phyloP scores from a whole-genome alignment of 371 early-diverging fungal species.

The Rhizopus arrhizus region DNA sequence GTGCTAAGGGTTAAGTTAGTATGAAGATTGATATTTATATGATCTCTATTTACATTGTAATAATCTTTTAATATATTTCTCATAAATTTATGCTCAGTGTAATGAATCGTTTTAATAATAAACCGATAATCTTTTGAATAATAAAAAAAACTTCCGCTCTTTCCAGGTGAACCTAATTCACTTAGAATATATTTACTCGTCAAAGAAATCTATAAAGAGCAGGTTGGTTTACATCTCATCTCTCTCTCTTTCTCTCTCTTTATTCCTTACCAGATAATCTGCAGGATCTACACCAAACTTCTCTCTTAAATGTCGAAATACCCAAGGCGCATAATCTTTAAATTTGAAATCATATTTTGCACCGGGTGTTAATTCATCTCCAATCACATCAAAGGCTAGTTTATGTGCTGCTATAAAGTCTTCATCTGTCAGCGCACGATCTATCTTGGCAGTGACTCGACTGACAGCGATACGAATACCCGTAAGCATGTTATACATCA shows the following conservation, averaged over 20 bases:
- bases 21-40: not conserved
- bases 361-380: conserved; percentile 87
- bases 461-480: conserved; percentile 77
- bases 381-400: conserved; percentile 88
- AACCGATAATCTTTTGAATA: conserved; percentile 95
- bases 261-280: conserved; percentile 77
- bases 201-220: conserved; percentile 69
- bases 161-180: conserved; percentile 92
- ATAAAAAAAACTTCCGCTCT: conserved; percentile 95
- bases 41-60: conserved; percentile 59
- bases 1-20: conserved; percentile 58
- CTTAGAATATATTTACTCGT: conserved; percentile 95
- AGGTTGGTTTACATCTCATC: not conserved
- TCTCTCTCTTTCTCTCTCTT: not conserved
- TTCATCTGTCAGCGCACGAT: conserved; percentile 62
- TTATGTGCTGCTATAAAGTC: conserved; percentile 89
- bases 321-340: conserved; percentile 96
- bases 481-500: conserved; percentile 97
- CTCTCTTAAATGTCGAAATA: conserved; percentile 84
- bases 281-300: conserved; percentile 83
- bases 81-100: conserved; percentile 91
- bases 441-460: conserved; percentile 81
- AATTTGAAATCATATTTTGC: conserved; percentile 95
- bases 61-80: conserved; percentile 84
- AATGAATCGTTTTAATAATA: conserved; percentile 97